Conservation (phyloP, 352 stramenopile species). For the Discostella stelligera region DNA sequence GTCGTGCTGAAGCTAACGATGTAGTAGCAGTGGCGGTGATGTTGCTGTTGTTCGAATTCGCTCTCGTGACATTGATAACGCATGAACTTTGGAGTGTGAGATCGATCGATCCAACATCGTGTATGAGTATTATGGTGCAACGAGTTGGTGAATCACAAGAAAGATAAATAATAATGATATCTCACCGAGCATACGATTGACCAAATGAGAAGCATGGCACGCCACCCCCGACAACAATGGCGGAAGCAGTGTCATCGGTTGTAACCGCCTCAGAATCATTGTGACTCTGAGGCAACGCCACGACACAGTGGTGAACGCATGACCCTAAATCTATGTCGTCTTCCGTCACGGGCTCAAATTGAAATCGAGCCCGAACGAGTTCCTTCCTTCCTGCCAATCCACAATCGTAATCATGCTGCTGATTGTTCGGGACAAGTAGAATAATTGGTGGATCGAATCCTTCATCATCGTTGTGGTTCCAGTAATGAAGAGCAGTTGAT, state of each 20-base stretch:
- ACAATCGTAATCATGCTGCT: not conserved
- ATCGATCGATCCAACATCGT: not conserved
- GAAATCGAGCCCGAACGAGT: constrained; percentile 8
- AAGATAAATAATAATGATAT: not conserved
- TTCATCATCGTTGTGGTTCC: not conserved
- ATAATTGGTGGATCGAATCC: constrained; percentile 9
- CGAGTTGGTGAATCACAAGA: not conserved
- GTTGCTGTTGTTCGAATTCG: not conserved
- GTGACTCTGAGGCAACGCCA: constrained; percentile 27
- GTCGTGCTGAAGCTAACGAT: constrained; percentile 9
- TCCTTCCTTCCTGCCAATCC: constrained; percentile 4
- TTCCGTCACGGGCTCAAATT: not conserved
- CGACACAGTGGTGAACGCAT: constrained; percentile 59
- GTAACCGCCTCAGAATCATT: not conserved
- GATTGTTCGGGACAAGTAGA: not conserved
- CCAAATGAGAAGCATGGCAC: constrained; percentile 78
- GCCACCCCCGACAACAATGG: constrained; percentile 63
- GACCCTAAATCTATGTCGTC: constrained; percentile 58
- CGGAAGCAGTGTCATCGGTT: constrained; percentile 25
- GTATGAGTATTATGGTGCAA: not conserved
- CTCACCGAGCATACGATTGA: constrained; percentile 63
- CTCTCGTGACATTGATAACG: constrained; percentile 11
- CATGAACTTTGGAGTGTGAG: constrained; percentile 19
- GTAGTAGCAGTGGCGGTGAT: not conserved
- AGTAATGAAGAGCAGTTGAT: constrained; percentile 7